A percentile compares a stretch with the other conserved stretches of the same genome.
Evolutionary conservation across 345 rosid genomes (phyloP).

Genomic region (Trapa incisa): DNA sequence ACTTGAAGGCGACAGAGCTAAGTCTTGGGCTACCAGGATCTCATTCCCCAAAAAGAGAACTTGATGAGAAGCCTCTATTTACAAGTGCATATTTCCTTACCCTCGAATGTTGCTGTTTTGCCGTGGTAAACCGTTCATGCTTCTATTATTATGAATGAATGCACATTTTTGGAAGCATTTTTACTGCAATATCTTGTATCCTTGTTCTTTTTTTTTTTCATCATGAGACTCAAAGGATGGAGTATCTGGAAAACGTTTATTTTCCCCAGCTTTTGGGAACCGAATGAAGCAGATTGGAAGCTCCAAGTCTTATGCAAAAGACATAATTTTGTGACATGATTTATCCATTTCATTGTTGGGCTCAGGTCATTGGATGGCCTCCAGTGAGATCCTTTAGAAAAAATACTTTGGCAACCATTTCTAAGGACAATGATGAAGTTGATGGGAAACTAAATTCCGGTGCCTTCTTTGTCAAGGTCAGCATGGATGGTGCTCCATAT

Average conservation of each 20-base stretch:
- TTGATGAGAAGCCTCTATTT: background rate
- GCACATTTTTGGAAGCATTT: background rate
- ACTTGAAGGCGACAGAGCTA: constrained; percentile 55
- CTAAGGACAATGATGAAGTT: constrained; percentile 44
- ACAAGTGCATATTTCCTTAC: background rate
- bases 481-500: constrained; percentile 80
- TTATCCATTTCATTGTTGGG: constrained; percentile 27
- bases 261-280: background rate
- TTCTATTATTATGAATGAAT: background rate
- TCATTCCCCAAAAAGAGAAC: constrained; percentile 40
- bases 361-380: constrained; percentile 79
- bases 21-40: constrained; percentile 76
- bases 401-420: constrained; percentile 43
- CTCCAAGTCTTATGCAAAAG: background rate
- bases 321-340: background rate
- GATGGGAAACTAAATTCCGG: constrained; percentile 52
- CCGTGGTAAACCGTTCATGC: background rate
- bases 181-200: background rate
- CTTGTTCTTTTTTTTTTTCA: background rate
- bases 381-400: constrained; percentile 59
- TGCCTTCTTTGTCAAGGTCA: constrained; percentile 51
- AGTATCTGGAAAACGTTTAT: too few relatives aligned
- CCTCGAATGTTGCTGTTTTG: background rate
- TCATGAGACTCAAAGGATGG: background rate
- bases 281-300: background rate